Base-by-base conservation (phyloP, 371 early-diverging fungal genomes). In the Syncephalastrum racemosum region DNA sequence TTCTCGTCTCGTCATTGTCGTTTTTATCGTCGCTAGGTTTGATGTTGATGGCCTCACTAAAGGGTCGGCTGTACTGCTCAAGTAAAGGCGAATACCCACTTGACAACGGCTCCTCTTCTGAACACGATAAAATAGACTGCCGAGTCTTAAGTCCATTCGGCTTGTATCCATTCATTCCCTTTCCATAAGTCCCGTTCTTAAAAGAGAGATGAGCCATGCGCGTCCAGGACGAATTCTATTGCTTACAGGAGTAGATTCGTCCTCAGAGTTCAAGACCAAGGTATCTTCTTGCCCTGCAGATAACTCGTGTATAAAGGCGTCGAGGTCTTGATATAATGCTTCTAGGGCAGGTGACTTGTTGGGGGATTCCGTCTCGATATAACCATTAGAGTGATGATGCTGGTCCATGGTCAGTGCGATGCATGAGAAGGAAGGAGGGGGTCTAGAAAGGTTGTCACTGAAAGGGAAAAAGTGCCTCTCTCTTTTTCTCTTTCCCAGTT, bases 271-370 rank as follows among this genome's bases (percentile, higher is more conserved):
- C 36, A 31, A 12, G 36, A 31, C 36, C 36, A 31, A 31, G 36
- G 46, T 13, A 8, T 12, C 24, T 18, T 56, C 49, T 48, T 40
- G 48, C 46, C 31, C 57, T 48, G 56, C 62, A 14, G 58, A 47
- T 14, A 62, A 58, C 39, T 62, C 63, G 43, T 58, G 40, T 45
- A 62, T 62, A 44, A 62, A 62, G 8, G 63, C 53, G 53, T 62
- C 63, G 14, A 62, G 36, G 36, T 62, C 63, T 25, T 62, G 52
- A 40, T 62, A 62, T 15, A 62, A 46, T 12, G 57, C 63, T 22
- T 62, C 63, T 12, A 62, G 50, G 19, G 42, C 57, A 43, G 63
- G 63, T 6, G 63, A 53, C 53, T 51, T 43, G 47, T 52, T 47
- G 13, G 53, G 42, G 15, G 53, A 53, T 18, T 53, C 59, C 13